Base-by-base conservation (phyloP, 208 protist genomes). In the Trypanosoma brucei region DNA sequence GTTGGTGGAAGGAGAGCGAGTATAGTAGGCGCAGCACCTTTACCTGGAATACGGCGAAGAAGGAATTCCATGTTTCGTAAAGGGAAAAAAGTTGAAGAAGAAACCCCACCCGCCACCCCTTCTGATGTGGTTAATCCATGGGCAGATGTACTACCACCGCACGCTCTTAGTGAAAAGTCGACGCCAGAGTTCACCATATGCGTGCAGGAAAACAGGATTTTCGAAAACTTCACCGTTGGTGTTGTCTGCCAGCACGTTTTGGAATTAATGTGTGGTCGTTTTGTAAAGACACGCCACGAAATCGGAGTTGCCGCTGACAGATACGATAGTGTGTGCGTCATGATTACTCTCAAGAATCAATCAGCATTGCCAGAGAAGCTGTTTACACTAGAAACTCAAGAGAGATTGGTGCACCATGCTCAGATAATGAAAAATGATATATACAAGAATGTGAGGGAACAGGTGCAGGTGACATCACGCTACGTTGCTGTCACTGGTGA, bases 161-260 rank as follows among this genome's bases (percentile, higher is more conserved):
- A 30, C 35, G 34, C n/a, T 9, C 39, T 58, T 54, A 13, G 14
- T n/a, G n/a, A 58, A 7, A 38, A 30, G 22, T 22, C 30, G 9
- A 35, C 54, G 3, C 3, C 39, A 8, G 52, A 69, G 13, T 76
- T 33, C 67, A 75, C 6, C 34, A 31, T 72, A 7, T 62, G 37
- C 58, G 57, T 94, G 7, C 76, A 88, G 44, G 70, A 75, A 37
- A 92, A 95, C 75, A 70, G 59, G n/a, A 63, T 95, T 9, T 61
- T 55, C 39, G 65, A 77, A 33, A 91, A 91, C 59, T 50, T 39
- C 5, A 51, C 38, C 22, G 65, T 71, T 49, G 88, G 85, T 42
- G 63, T 94, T 52, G 50, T 78, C 40, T 86, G 80, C 59, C 64
- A 83, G 68, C 88, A 94, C 66, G 65, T 92, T 31, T 76, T 86